These are phyloP conservation scores for Populus deltoides DNA, from an alignment of 345 rosid genomes.

Conservation along the genomic window DNA sequence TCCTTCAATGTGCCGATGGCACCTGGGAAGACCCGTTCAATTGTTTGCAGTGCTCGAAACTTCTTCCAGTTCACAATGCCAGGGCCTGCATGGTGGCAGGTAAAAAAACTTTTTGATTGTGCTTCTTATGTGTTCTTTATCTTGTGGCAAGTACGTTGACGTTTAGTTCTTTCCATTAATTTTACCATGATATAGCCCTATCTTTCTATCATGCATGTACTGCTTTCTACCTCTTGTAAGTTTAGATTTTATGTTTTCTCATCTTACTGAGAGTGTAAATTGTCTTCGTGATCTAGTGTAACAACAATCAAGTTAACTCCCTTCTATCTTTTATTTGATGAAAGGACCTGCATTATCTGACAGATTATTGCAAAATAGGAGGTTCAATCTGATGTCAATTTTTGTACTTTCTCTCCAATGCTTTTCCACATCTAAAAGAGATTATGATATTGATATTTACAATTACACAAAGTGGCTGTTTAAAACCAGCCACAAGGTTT, in stretches of 20 bases:
- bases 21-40: constrained; percentile 96
- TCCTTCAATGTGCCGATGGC: constrained; percentile 97
- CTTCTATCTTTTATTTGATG: not conserved
- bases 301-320: not conserved
- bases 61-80: constrained; percentile 94
- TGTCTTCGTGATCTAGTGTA: not conserved
- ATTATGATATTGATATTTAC: not conserved
- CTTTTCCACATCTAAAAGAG: not conserved
- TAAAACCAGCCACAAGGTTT: not conserved
- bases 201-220: not conserved
- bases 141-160: not conserved
- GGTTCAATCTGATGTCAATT: not conserved
- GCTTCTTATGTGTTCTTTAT: not conserved
- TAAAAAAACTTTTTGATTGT: constrained; percentile 16
- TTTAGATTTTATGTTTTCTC: too few relatives aligned
- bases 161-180: not conserved
- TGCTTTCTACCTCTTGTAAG: too few relatives aligned
- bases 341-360: not conserved
- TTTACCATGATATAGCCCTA: not conserved
- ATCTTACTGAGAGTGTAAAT: not conserved
- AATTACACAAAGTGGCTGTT: not conserved
- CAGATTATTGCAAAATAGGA: not conserved
- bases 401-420: not conserved
- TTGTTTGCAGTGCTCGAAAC: constrained; percentile 94
- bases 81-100: constrained; percentile 28